Base-by-base conservation (phyloP, 2,329 filamentous ascomycete genomes). In the Teratosphaeria viscida region DNA sequence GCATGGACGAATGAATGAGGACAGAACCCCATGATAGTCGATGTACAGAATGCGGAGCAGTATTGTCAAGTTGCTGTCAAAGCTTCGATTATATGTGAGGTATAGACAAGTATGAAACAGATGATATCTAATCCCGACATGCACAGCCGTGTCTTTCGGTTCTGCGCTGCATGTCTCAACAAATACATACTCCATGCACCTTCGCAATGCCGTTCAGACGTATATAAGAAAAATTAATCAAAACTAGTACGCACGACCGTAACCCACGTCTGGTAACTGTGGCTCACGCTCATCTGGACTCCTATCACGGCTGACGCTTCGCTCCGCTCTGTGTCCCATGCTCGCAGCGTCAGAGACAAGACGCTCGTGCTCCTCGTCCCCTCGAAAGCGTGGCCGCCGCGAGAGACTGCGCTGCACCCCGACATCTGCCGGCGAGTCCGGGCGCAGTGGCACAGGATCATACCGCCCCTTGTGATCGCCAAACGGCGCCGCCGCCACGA, bases 311-410 rank as follows among this genome's bases (percentile, higher is more conserved):
- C 60, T 63, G 14, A 61, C 56, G 39, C 64, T 67, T 55, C 64
- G 55, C 35, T 70, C 68, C 43, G 63, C 60, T 37, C 66, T 63
- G 26, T 57, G 57, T 2, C 65, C 69, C 68, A 73, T 72, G 57
- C 66, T 63, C 29, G 71, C 71, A 4, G 72, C 72, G 37, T 62
- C 58, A 2, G 64, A 65, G 34, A 74, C 62, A 14, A 74, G 64
- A 19, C 62, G 57, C 34, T 70, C 68, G 6, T 64, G 62, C 27
- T 69, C 70, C 47, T 70, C 67, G 52, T 67, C 67, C 37, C 68
- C 53, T 26, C 57, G 56, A 52, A 60, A 61, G 52, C 58, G 59
- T 29, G 59, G 52, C 6, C 60, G 57, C 37, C 67, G 60, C 37
- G 55, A 59, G 37, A 54, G 57, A 52, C 58, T 57, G 29, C 64